Evolutionary conservation across 345 rosid species (phyloP).

Genomic region (Citrus glauca): DNA sequence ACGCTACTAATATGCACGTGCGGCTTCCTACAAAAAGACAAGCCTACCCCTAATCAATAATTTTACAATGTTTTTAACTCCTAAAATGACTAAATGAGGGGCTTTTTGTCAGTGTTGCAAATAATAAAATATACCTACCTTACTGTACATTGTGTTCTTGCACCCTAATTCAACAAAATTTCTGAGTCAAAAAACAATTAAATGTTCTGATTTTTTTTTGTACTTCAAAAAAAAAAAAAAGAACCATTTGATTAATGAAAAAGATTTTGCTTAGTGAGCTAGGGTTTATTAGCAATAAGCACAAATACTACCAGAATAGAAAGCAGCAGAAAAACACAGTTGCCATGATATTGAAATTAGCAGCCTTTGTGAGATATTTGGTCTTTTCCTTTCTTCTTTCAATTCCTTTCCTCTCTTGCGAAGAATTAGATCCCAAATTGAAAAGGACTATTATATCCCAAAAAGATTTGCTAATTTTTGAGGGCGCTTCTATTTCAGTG

Average conservation of each 20-base stretch:
- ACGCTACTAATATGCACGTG: not conserved
- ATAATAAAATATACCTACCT: not conserved
- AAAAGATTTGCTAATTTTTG: constrained; percentile 44
- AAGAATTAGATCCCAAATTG: constrained; percentile 14
- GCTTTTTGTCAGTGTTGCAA: not conserved
- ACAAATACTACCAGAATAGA: constrained; percentile 46
- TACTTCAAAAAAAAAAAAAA: not conserved
- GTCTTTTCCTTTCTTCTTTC: constrained; percentile 8
- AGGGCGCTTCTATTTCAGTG: constrained; percentile 52
- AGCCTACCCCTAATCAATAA: not conserved
- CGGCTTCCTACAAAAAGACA: not conserved
- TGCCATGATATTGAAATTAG: constrained; percentile 29
- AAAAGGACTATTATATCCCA: constrained; percentile 52
- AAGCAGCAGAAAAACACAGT: constrained; percentile 50
- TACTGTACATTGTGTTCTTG: not conserved
- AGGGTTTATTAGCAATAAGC: constrained; percentile 27
- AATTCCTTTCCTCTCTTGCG: constrained; percentile 20
- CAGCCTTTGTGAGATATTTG: constrained; percentile 2
- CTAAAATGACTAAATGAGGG: not conserved
- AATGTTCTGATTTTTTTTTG: not conserved
- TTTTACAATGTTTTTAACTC: not conserved
- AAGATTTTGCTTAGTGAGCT: not conserved
- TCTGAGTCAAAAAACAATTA: not conserved
- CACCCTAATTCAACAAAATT: not conserved
- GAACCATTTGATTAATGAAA: not conserved